Evolutionary conservation across 2,329 filamentous ascomycete genomes (phyloP).

Genomic region (Plenodomus biglobosus): DNA sequence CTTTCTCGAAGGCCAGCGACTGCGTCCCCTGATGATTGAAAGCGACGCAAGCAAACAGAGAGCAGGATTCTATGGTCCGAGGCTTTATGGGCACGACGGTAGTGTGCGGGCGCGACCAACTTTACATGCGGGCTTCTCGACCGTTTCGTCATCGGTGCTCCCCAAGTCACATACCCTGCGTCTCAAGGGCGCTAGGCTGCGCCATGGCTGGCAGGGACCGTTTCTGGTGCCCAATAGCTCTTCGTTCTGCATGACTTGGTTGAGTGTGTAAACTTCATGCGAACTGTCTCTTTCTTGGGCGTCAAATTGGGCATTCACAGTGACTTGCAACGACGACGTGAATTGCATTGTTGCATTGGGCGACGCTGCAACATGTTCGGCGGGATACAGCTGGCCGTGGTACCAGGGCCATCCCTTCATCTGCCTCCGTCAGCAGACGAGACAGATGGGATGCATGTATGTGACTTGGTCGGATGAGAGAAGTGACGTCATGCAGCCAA

Average conservation of each 20-base stretch:
- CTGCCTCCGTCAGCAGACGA: slow-evolving; percentile 15
- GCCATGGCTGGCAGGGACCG: slow-evolving; percentile 15
- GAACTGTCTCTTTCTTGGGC: slow-evolving; percentile 10
- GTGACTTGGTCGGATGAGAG: neutral
- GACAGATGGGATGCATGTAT: slow-evolving; percentile 17
- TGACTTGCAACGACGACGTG: neutral
- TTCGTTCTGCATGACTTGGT: neutral
- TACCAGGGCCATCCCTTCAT: slow-evolving; percentile 25
- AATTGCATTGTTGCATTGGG: slow-evolving; percentile 1
- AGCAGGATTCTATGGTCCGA: slow-evolving; percentile 16
- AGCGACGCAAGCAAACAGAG: slow-evolving; percentile 7
- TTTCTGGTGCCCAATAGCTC: slow-evolving; percentile 7
- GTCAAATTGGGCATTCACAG: slow-evolving; percentile 17
- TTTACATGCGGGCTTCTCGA: slow-evolving; percentile 18
- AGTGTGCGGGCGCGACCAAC: slow-evolving; percentile 26
- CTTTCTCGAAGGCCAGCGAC: slow-evolving; percentile 3
- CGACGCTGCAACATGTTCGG: neutral
- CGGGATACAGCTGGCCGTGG: slow-evolving; percentile 2
- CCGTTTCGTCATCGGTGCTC: slow-evolving; percentile 34
- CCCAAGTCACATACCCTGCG: slow-evolving; percentile 9
- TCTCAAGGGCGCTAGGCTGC: slow-evolving; percentile 9
- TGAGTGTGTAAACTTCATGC: neutral
- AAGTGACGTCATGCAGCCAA: slow-evolving; percentile 25
- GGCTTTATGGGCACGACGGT: slow-evolving; percentile 11
- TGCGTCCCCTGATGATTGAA: slow-evolving; percentile 1